These are phyloP conservation scores for Prunus campanulata DNA, from an alignment of 306 rosid genomes.

Conservation along the genomic window DNA sequence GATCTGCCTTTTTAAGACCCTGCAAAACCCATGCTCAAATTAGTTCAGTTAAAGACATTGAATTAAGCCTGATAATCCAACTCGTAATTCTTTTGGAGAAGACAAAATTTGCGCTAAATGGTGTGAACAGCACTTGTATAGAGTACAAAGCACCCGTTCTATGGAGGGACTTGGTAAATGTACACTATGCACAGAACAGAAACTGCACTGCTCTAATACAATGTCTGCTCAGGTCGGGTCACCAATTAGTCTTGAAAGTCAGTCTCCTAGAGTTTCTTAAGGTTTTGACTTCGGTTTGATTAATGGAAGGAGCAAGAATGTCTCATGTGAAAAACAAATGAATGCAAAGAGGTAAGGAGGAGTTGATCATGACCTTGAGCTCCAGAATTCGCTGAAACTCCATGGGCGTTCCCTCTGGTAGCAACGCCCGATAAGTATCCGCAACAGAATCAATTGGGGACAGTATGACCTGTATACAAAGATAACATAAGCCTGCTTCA, in stretches of 20 bases:
- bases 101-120: neutral
- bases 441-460: conserved; percentile 98
- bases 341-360: conserved; percentile 15
- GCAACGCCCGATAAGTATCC: conserved; percentile 89
- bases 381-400: conserved; percentile 95
- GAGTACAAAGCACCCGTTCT: too few species aligned
- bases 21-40: conserved; percentile 33
- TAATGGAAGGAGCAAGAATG: neutral
- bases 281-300: neutral
- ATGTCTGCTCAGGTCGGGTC: neutral
- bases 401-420: conserved; percentile 99
- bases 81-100: neutral
- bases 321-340: neutral
- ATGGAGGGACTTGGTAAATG: too few species aligned
- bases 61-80: too few species aligned
- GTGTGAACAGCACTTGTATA: neutral
- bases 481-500: conserved; percentile 11
- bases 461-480: conserved; percentile 68
- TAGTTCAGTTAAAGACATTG: conserved; percentile 2
- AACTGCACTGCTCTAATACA: neutral
- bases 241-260: neutral
- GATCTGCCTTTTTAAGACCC: conserved; percentile 92
- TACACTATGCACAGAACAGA: neutral
- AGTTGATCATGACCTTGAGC: conserved; percentile 71
- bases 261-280: neutral